Percentiles rank a stretch among this genome's conserved stretches.
phyloP scores from a whole-genome alignment of 257 asterid species.

The Solanum virginianum region DNA sequence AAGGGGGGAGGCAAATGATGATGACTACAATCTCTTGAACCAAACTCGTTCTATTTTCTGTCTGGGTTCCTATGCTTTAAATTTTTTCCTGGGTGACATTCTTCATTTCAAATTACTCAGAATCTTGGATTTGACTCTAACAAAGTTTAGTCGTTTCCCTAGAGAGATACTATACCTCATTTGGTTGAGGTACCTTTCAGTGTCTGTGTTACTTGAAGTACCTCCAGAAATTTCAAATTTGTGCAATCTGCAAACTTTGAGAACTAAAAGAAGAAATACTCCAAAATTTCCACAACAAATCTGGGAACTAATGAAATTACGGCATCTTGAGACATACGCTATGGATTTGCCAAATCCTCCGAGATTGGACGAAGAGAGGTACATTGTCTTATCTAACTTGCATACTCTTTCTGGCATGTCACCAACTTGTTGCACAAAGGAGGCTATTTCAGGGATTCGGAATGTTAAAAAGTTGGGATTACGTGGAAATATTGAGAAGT shows the following conservation, averaged over 20 bases:
- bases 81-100: not conserved
- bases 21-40: no score
- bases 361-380: not conserved
- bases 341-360: not conserved
- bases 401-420: not conserved
- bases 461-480: not conserved
- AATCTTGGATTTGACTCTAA: not conserved
- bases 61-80: fast-evolving
- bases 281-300: not conserved
- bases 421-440: not conserved
- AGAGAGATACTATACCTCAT: not conserved
- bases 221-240: not conserved
- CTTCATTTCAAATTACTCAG: not conserved
- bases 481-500: not conserved
- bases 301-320: not conserved
- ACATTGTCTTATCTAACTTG: not conserved
- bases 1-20: not conserved
- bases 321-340: not conserved
- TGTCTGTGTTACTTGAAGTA: not conserved
- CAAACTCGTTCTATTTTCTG: not conserved
- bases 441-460: not conserved
- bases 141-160: not conserved
- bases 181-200: not conserved
- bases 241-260: not conserved
- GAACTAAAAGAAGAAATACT: not conserved